Evolutionary conservation across 83 land plant genomes (phyloP).

Genomic region (Larix sibirica): DNA sequence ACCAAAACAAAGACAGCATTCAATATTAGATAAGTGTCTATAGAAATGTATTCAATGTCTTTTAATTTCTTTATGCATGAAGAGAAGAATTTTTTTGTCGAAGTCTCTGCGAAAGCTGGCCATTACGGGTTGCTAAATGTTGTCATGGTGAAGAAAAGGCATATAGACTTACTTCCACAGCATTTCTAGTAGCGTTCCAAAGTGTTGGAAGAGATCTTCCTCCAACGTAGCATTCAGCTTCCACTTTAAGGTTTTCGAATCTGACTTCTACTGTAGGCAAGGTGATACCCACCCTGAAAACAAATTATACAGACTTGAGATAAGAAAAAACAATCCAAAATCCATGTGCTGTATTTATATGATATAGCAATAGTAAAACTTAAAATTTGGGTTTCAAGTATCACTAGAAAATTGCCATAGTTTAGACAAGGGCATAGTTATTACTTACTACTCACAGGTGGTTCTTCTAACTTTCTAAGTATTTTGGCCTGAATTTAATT

Average conservation of each 20-base stretch:
- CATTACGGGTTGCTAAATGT: not conserved
- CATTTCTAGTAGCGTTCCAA: constrained; percentile 49
- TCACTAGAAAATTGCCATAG: too few relatives aligned
- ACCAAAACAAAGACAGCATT: not conserved
- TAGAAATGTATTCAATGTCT: not conserved
- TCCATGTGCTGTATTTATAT: not conserved
- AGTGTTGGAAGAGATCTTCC: constrained; percentile 69
- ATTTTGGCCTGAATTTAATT: too few relatives aligned
- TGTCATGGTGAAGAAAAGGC: not conserved
- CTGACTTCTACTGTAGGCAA: constrained; percentile 72
- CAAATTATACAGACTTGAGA: constrained; percentile 9
- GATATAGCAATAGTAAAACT: too few relatives aligned
- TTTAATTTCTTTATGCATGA: not conserved
- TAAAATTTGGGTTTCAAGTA: too few relatives aligned
- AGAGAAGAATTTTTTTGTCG: not conserved
- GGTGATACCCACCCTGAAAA: constrained; percentile 54
- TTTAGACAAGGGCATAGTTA: too few relatives aligned
- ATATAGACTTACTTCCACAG: constrained; percentile 35
- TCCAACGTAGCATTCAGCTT: constrained; percentile 66
- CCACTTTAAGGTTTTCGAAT: constrained; percentile 56
- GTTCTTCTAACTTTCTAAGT: too few relatives aligned
- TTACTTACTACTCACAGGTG: too few relatives aligned
- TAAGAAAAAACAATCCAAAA: not conserved
- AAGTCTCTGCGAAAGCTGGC: not conserved
- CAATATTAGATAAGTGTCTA: not conserved